A percentile compares a stretch with the other conserved stretches of the same genome.
Evolutionary conservation across 73 alveolate genomes (phyloP).

Genomic region (Uronychia binucleata): DNA sequence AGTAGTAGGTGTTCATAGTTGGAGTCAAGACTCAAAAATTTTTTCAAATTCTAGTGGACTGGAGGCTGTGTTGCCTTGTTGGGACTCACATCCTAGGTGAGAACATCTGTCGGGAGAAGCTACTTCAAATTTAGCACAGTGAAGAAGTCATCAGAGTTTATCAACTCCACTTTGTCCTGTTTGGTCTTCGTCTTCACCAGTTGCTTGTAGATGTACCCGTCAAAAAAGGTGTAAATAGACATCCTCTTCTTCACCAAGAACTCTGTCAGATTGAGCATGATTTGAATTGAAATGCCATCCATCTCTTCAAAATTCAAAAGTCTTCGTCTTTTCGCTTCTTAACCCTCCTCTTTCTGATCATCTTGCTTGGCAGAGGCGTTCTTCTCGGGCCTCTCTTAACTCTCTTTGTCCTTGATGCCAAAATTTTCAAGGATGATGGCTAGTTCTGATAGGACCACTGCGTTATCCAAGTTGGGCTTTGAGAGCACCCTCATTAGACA

Average conservation of each 20-base stretch:
- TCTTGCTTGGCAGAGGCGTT: not conserved
- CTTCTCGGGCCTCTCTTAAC: not conserved
- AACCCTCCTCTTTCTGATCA: slow-evolving; percentile 14
- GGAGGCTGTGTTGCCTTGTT: not conserved
- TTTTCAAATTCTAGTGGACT: slow-evolving; percentile 4
- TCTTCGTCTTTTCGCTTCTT: slow-evolving; percentile 9
- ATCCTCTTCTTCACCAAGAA: slow-evolving; percentile 12
- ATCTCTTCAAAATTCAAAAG: slow-evolving; percentile 9
- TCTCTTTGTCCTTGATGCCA: slow-evolving; percentile 49
- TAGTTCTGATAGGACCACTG: slow-evolving; percentile 56
- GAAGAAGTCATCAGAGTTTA: slow-evolving; percentile 51
- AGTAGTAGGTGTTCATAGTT: slow-evolving; percentile 48
- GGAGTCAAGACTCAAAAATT: slow-evolving; percentile 50
- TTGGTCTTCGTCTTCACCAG: slow-evolving; percentile 60
- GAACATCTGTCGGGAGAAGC: slow-evolving; percentile 9
- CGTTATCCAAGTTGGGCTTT: slow-evolving; percentile 60
- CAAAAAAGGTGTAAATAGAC: slow-evolving; percentile 48
- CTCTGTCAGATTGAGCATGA: slow-evolving; percentile 36
- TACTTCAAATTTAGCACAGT: not conserved
- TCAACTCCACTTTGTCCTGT: slow-evolving; percentile 49
- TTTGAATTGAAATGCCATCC: slow-evolving; percentile 31
- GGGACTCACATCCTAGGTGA: not conserved
- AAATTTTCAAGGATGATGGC: slow-evolving; percentile 66
- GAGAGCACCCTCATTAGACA: slow-evolving; percentile 70
- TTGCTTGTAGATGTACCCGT: slow-evolving; percentile 50